phyloP scores from a whole-genome alignment of 805 yeast genomes.

The Zygoascus biomembranicola region DNA sequence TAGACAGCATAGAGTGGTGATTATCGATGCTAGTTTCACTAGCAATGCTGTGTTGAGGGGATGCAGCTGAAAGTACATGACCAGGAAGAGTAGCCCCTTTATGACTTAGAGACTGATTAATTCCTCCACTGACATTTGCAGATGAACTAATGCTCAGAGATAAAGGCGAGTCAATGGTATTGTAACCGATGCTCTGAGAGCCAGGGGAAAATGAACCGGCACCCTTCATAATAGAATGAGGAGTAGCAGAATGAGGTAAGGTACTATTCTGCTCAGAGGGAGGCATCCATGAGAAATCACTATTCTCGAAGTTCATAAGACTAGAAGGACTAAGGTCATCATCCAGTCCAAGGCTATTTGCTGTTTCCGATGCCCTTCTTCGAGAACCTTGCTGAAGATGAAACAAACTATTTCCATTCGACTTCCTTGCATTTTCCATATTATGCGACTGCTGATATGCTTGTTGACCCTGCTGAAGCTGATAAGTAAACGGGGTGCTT shows the following conservation, averaged over 20 bases:
- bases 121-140: not conserved
- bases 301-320: conserved; percentile 7
- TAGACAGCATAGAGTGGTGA: not conserved
- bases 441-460: not conserved
- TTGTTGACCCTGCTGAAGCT: not conserved
- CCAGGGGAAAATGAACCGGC: conserved; percentile 8
- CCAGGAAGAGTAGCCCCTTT: not conserved
- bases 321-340: conserved; percentile 14
- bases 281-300: conserved; percentile 18
- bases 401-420: not conserved
- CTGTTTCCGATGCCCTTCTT: not conserved
- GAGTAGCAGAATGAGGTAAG: conserved; percentile 1
- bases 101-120: not conserved
- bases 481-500: not conserved
- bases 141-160: conserved; percentile 1
- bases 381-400: not conserved
- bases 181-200: conserved; percentile 1
- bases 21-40: conserved; percentile 1
- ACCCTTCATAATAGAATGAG: conserved; percentile 8
- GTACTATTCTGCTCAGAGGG: conserved; percentile 5
- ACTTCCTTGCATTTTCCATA: not conserved
- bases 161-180: conserved; percentile 6
- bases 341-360: not conserved
- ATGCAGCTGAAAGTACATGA: not conserved
- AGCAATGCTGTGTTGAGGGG: not conserved